These are phyloP conservation scores for Botrytis sinoallii DNA, from an alignment of 2,329 filamentous ascomycete species.

Conservation along the genomic window DNA sequence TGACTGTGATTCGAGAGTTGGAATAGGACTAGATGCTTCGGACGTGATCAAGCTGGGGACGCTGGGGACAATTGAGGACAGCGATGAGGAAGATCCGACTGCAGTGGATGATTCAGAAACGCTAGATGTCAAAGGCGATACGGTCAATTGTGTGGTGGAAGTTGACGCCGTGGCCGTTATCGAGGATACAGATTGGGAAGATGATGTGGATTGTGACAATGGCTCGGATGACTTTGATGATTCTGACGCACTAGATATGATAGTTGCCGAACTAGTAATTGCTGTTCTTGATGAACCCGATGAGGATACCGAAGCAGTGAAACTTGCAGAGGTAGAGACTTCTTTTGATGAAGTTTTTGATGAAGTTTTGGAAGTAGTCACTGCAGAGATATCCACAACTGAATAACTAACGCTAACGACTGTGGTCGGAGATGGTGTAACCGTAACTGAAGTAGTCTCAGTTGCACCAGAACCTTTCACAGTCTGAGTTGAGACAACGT, in stretches of 20 bases:
- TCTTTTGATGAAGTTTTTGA: conserved; percentile 16
- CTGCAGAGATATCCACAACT: conserved; percentile 33
- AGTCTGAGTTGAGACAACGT: conserved; percentile 28
- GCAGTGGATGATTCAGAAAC: neutral
- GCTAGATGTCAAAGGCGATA: neutral
- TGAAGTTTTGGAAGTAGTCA: conserved; percentile 22
- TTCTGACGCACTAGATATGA: neutral
- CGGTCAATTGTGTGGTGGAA: conserved; percentile 1
- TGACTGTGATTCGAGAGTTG: neutral
- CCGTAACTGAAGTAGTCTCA: conserved; percentile 30
- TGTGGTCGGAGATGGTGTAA: conserved; percentile 29
- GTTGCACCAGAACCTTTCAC: conserved; percentile 31
- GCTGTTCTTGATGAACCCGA: neutral
- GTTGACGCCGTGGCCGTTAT: conserved; percentile 4
- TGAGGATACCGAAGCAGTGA: conserved; percentile 10
- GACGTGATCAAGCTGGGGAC: neutral
- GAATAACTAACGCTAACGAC: conserved; percentile 32
- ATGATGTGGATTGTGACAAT: neutral
- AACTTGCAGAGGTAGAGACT: conserved; percentile 2
- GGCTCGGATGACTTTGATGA: neutral
- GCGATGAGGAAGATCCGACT: neutral
- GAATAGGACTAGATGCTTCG: neutral
- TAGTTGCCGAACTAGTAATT: neutral
- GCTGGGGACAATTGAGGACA: neutral
- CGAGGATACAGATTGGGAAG: neutral